A percentile compares a stretch with the other conserved stretches of the same genome.
These are phyloP conservation scores for Talaromyces thailandensis DNA, from an alignment of 495 filamentous ascomycete species.

Conservation along the genomic window DNA sequence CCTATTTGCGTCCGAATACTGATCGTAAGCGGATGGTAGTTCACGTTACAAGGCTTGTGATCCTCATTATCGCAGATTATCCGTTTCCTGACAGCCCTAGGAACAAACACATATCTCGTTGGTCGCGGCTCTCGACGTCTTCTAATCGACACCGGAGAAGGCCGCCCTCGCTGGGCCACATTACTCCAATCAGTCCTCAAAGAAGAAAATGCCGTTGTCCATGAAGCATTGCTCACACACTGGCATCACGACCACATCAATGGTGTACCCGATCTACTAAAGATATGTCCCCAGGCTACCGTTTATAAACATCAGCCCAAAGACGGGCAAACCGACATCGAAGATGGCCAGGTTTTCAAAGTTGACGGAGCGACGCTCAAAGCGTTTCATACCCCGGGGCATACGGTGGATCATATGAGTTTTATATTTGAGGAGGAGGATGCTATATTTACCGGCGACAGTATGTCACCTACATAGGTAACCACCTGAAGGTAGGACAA, in stretches of 20 bases:
- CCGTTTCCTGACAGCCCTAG: constrained; percentile 18
- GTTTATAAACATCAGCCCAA: constrained; percentile 43
- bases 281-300: constrained; percentile 46
- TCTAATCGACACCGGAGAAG: constrained; percentile 76
- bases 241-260: constrained; percentile 82
- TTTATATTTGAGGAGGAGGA: constrained; percentile 63
- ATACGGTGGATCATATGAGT: constrained; percentile 78
- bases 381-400: constrained; percentile 74
- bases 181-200: constrained; percentile 52
- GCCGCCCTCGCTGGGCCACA: constrained; percentile 48
- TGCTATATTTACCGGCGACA: constrained; percentile 90
- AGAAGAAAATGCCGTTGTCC: constrained; percentile 56
- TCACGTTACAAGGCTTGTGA: constrained; percentile 42
- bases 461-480: constrained; percentile 24
- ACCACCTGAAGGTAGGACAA: background rate
- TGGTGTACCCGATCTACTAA: constrained; percentile 59
- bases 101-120: constrained; percentile 82
- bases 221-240: constrained; percentile 69
- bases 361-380: constrained; percentile 70
- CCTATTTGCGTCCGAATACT: background rate
- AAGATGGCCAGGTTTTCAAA: constrained; percentile 62
- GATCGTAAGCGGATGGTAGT: constrained; percentile 17
- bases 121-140: constrained; percentile 59
- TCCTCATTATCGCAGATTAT: background rate
- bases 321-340: constrained; percentile 37